A percentile compares a stretch with the other conserved stretches of the same genome.
Evolutionary conservation across 805 yeast genomes (phyloP).

Genomic region (Jamesozyma spencerorum): DNA sequence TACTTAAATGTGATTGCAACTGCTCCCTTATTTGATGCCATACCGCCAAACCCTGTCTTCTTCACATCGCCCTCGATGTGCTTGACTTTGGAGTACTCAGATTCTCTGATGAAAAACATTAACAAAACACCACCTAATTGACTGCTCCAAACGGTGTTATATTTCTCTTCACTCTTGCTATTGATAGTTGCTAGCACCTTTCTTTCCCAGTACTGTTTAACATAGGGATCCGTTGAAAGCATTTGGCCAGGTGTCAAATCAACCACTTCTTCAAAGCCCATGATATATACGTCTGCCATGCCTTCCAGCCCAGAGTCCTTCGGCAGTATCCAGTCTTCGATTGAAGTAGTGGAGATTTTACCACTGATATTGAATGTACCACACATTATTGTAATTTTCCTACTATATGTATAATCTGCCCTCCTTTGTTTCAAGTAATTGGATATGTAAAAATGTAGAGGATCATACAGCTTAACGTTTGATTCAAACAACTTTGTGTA

Average conservation of each 20-base stretch:
- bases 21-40: constrained; percentile 76
- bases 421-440: constrained; percentile 46
- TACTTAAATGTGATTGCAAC: constrained; percentile 59
- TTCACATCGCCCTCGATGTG: constrained; percentile 64
- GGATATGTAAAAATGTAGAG: constrained; percentile 75
- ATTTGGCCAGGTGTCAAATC: constrained; percentile 79
- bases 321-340: constrained; percentile 76
- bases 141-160: constrained; percentile 57
- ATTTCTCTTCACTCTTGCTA: constrained; percentile 33
- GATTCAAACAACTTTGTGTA: constrained; percentile 24
- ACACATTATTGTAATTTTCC: constrained; percentile 55
- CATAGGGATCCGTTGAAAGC: constrained; percentile 62
- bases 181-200: constrained; percentile 43
- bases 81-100: constrained; percentile 42
- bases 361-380: constrained; percentile 91
- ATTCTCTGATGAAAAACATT: constrained; percentile 54
- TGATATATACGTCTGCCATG: constrained; percentile 58
- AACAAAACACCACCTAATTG: constrained; percentile 81
- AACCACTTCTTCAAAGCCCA: constrained; percentile 85
- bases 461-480: constrained; percentile 71
- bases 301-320: constrained; percentile 19
- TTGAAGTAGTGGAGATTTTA: constrained; percentile 44
- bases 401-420: constrained; percentile 48
- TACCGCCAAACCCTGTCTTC: constrained; percentile 91
- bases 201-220: constrained; percentile 56